These are phyloP conservation scores for Aspergillus quadricinctus DNA, from an alignment of 2,329 filamentous ascomycete species.

Conservation along the genomic window DNA sequence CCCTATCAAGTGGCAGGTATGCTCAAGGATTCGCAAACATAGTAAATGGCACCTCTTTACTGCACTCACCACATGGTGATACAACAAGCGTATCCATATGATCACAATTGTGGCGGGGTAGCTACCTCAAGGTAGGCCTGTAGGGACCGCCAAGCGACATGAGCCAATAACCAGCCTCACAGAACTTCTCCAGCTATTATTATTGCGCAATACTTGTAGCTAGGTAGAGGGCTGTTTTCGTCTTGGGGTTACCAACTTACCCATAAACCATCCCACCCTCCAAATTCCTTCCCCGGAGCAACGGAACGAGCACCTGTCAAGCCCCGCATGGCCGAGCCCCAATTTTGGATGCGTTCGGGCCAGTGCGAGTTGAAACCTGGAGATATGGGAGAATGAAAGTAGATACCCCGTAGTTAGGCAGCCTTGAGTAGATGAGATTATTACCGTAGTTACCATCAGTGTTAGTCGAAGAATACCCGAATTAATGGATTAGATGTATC, in stretches of 20 bases:
- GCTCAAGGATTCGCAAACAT: not conserved
- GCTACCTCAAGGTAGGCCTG: not conserved
- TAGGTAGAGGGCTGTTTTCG: not conserved
- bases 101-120: not conserved
- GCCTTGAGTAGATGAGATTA: not conserved
- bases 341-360: slow-evolving; percentile 12
- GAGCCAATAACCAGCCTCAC: not conserved
- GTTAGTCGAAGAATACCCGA: not conserved
- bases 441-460: not conserved
- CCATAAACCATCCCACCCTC: not conserved
- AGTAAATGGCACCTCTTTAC: not conserved
- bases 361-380: slow-evolving; percentile 1
- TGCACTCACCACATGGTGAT: not conserved
- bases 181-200: not conserved
- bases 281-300: slow-evolving; percentile 27
- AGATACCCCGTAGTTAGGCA: not conserved
- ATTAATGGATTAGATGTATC: not conserved
- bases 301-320: slow-evolving; percentile 26
- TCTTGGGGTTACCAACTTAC: not conserved
- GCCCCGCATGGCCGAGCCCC: slow-evolving; percentile 33
- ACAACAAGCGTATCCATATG: not conserved
- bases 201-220: not conserved
- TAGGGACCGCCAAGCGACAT: not conserved
- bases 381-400: slow-evolving; percentile 3
- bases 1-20: not conserved